These are phyloP conservation scores for Mycena crocata DNA, from an alignment of 768 basidiomycete genomes.

Conservation along the genomic window DNA sequence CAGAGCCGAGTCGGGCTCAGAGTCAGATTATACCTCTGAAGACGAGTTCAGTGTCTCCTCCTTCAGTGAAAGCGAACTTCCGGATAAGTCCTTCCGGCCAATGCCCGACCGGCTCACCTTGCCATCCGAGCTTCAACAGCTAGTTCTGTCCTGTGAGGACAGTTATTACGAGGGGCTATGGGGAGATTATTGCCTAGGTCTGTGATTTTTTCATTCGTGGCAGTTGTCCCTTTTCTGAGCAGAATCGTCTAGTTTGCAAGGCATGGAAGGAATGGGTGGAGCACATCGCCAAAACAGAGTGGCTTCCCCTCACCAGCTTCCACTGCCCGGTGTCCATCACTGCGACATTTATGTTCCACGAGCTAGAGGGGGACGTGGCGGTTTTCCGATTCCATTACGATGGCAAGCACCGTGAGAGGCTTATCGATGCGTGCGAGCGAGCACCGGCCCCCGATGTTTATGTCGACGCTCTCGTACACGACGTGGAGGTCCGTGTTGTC, in stretches of 20 bases:
- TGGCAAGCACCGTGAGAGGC: not conserved
- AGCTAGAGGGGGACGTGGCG: conserved; percentile 20
- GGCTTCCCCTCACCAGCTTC: conserved; percentile 11
- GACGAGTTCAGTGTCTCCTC: conserved; percentile 10
- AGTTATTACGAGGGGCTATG: not conserved
- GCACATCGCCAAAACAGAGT: conserved; percentile 18
- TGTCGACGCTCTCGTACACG: conserved; percentile 21
- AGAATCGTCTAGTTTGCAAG: conserved; percentile 13
- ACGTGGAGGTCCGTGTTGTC: conserved; percentile 22
- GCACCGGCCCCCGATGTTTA: conserved; percentile 21
- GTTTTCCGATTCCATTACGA: conserved; percentile 3
- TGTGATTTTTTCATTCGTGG: not conserved
- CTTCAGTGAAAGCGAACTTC: conserved; percentile 8
- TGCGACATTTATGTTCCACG: conserved; percentile 13
- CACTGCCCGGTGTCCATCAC: conserved; percentile 9
- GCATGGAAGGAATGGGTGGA: conserved; percentile 25
- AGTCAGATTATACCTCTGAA: not conserved
- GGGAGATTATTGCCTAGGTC: conserved; percentile 25
- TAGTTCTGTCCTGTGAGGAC: not conserved
- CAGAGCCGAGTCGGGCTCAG: too few relatives aligned
- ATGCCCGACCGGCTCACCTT: conserved; percentile 27
- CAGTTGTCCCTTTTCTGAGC: not conserved
- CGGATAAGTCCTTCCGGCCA: not conserved
- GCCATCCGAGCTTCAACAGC: conserved; percentile 21
- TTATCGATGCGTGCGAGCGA: conserved; percentile 11